A percentile compares a stretch with the other conserved stretches of the same genome.
phyloP scores from a whole-genome alignment of 768 basidiomycete species.

The Suillus subaureus region DNA sequence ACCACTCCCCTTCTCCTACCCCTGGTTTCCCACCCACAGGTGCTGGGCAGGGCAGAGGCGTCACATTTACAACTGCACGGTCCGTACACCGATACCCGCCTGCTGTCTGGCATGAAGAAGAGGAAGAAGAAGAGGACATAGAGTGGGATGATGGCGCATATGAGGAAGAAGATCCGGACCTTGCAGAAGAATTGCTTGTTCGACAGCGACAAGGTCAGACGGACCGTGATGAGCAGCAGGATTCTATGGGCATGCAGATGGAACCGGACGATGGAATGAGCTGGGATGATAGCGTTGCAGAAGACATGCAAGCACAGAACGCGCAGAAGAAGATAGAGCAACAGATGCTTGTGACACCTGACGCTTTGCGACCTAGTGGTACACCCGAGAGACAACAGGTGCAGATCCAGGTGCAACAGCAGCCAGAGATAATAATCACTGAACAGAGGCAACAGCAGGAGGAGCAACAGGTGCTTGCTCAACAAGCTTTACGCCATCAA shows the following conservation, averaged over 20 bases:
- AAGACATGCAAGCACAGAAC: slow-evolving; percentile 45
- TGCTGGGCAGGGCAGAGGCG: slow-evolving; percentile 42
- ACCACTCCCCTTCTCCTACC: slow-evolving; percentile 50
- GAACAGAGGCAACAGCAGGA: slow-evolving; percentile 41
- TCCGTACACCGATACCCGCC: slow-evolving; percentile 78
- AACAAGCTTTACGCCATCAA: slow-evolving; percentile 42
- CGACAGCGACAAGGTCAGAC: slow-evolving; percentile 40
- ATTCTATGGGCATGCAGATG: slow-evolving; percentile 43
- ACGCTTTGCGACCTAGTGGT: slow-evolving; percentile 38
- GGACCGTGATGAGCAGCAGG: slow-evolving; percentile 30
- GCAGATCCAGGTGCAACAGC: slow-evolving; percentile 29
- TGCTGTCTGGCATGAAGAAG: slow-evolving; percentile 81
- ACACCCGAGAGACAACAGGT: slow-evolving; percentile 32
- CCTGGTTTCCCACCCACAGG: slow-evolving; percentile 37
- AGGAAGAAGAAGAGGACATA: slow-evolving; percentile 55
- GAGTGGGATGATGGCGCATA: slow-evolving; percentile 69
- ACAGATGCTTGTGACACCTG: slow-evolving; percentile 31
- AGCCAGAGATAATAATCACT: slow-evolving; percentile 28
- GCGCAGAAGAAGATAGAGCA: slow-evolving; percentile 28
- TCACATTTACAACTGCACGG: slow-evolving; percentile 73
- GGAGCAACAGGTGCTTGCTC: slow-evolving; percentile 30
- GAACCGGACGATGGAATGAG: slow-evolving; percentile 84
- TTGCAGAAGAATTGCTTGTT: slow-evolving; percentile 57
- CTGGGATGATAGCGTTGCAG: slow-evolving; percentile 78
- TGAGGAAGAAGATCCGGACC: slow-evolving; percentile 66